A percentile compares a stretch with the other conserved stretches of the same genome.
Evolutionary conservation across 2,329 filamentous ascomycete genomes (phyloP).

Genomic region (Beauveria bassiana): DNA sequence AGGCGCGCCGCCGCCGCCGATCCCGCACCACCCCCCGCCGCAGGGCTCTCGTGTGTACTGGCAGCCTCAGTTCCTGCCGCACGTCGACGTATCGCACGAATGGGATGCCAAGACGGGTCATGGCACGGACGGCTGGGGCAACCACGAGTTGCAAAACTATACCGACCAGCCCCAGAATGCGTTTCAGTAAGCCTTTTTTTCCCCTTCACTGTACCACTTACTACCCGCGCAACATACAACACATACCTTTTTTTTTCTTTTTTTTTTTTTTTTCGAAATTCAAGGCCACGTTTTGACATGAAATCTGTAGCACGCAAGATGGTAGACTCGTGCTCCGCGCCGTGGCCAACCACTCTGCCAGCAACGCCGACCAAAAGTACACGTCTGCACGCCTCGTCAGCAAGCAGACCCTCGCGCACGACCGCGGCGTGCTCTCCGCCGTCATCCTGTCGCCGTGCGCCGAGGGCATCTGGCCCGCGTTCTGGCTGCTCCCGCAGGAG

Average conservation of each 20-base stretch:
- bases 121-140: conserved; percentile 54
- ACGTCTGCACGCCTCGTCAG: conserved; percentile 50
- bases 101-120: conserved; percentile 48
- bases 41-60: conserved; percentile 34
- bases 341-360: conserved; percentile 30
- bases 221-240: no score
- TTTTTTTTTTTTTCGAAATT: no score
- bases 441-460: conserved; percentile 45
- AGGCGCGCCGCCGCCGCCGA: conserved; percentile 13
- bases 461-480: conserved; percentile 52
- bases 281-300: neutral
- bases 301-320: conserved; percentile 31
- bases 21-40: conserved; percentile 13
- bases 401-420: conserved; percentile 40
- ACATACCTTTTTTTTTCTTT: no score
- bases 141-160: conserved; percentile 53
- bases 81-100: conserved; percentile 37
- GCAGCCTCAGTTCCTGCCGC: conserved; percentile 41
- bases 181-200: conserved; percentile 36
- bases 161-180: conserved; percentile 40
- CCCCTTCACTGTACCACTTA: no score
- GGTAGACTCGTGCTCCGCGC: conserved; percentile 46
- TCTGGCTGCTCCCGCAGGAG: conserved; percentile 51
- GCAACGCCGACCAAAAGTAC: conserved; percentile 32
- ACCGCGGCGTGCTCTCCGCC: conserved; percentile 45